Conservation (phyloP, 2,329 filamentous ascomycete genomes). For the Thielaviopsis ethacetica region DNA sequence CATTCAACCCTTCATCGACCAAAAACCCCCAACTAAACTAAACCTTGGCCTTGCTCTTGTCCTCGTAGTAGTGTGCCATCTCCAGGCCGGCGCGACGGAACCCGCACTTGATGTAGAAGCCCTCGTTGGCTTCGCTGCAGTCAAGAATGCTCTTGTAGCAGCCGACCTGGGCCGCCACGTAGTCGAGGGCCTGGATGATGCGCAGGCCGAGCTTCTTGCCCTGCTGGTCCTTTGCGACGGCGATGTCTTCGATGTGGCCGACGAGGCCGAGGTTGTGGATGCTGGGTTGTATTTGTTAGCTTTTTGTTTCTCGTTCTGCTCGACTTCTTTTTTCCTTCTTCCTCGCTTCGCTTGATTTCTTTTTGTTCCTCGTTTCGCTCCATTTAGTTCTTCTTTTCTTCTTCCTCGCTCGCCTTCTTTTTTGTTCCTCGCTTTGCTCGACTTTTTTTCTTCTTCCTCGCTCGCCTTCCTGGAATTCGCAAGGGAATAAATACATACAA, state of each 20-base stretch:
- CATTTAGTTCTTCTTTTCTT: too few species aligned
- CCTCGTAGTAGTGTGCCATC: constrained; percentile 91
- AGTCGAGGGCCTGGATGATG: constrained; percentile 87
- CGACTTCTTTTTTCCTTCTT: too few species aligned
- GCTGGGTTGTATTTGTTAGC: constrained; percentile 22
- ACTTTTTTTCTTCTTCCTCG: too few species aligned
- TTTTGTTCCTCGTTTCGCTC: background rate
- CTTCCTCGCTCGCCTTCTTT: too few species aligned
- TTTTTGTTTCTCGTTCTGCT: background rate
- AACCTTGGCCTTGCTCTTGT: constrained; percentile 27
- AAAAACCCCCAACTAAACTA: too few species aligned
- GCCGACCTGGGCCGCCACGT: constrained; percentile 69
- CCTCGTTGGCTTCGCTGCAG: constrained; percentile 90
- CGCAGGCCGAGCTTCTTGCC: constrained; percentile 90
- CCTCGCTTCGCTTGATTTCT: background rate
- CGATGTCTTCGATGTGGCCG: constrained; percentile 96
- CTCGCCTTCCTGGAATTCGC: too few species aligned
- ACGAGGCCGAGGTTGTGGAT: constrained; percentile 71
- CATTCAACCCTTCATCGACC: too few species aligned
- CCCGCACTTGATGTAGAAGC: constrained; percentile 96
- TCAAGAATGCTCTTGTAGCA: constrained; percentile 97
- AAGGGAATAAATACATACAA: constrained; percentile 55
- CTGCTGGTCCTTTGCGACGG: constrained; percentile 86
- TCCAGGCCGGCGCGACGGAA: constrained; percentile 83
- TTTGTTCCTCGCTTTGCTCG: too few species aligned